Conservation (phyloP, 2,329 filamentous ascomycete species). For the Domatiomyces catenatus region DNA sequence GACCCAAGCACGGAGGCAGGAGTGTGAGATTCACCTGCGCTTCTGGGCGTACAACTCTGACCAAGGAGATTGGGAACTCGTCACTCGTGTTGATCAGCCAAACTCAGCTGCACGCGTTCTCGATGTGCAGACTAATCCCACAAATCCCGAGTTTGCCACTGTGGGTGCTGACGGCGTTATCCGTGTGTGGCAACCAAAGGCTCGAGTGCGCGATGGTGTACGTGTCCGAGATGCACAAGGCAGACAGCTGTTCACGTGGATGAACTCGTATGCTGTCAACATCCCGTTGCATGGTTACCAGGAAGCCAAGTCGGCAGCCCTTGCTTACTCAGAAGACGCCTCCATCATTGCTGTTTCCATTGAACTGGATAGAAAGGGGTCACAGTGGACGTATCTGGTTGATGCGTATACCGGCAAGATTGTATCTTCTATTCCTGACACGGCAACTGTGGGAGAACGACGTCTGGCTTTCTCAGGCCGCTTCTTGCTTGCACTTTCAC, state of each 20-base stretch:
- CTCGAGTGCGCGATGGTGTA: slow-evolving; percentile 49
- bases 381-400: slow-evolving; percentile 52
- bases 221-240: slow-evolving; percentile 33
- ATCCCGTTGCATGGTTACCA: slow-evolving; percentile 22
- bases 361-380: slow-evolving; percentile 37
- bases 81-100: slow-evolving; percentile 69
- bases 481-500: slow-evolving; percentile 59
- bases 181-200: slow-evolving; percentile 65
- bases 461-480: slow-evolving; percentile 57
- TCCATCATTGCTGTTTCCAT: slow-evolving; percentile 52
- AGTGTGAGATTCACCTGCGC: slow-evolving; percentile 62
- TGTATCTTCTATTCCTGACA: slow-evolving; percentile 49
- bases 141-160: slow-evolving; percentile 60
- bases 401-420: slow-evolving; percentile 55
- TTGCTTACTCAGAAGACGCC: slow-evolving; percentile 71
- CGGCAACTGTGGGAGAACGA: slow-evolving; percentile 51
- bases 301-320: slow-evolving; percentile 35
- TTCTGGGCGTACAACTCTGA: slow-evolving; percentile 60
- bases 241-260: slow-evolving; percentile 57
- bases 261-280: slow-evolving; percentile 40
- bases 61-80: slow-evolving; percentile 50
- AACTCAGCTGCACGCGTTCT: slow-evolving; percentile 55
- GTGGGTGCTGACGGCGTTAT: slow-evolving; percentile 66
- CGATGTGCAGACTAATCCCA: slow-evolving; percentile 56
- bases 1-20: neutral